These are phyloP conservation scores for Fusarium pseudonygamai DNA, from an alignment of 2,329 filamentous ascomycete species.

Conservation along the genomic window DNA sequence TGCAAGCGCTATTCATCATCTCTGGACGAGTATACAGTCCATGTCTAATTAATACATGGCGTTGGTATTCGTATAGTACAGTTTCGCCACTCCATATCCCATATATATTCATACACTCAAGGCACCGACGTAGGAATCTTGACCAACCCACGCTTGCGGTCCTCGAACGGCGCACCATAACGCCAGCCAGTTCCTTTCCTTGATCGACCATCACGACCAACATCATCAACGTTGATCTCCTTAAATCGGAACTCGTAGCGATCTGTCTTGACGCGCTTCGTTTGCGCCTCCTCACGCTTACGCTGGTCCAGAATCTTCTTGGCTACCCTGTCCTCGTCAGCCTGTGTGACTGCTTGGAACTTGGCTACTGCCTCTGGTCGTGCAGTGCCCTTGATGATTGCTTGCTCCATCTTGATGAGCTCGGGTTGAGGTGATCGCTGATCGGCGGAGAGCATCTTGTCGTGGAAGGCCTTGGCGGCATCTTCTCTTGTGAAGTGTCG, in stretches of 20 bases:
- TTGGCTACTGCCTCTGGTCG: slow-evolving; percentile 50
- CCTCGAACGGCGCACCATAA: slow-evolving; percentile 70
- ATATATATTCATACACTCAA: slow-evolving; percentile 44
- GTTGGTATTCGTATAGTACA: slow-evolving; percentile 43
- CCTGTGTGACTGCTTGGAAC: slow-evolving; percentile 56
- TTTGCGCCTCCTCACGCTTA: slow-evolving; percentile 52
- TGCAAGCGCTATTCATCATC: slow-evolving; percentile 17
- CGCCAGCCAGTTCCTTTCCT: slow-evolving; percentile 66
- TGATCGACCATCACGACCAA: slow-evolving; percentile 63
- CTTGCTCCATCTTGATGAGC: slow-evolving; percentile 65
- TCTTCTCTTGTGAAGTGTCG: slow-evolving; percentile 71
- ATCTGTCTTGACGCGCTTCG: slow-evolving; percentile 57
- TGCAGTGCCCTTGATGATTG: slow-evolving; percentile 52
- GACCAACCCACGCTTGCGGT: slow-evolving; percentile 69
- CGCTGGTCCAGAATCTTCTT: slow-evolving; percentile 45
- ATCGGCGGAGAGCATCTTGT: slow-evolving; percentile 68
- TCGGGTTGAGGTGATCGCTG: slow-evolving; percentile 70
- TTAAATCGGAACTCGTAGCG: slow-evolving; percentile 72
- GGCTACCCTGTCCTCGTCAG: slow-evolving; percentile 54
- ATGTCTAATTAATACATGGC: slow-evolving; percentile 37
- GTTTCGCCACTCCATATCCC: slow-evolving; percentile 28
- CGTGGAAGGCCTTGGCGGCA: slow-evolving; percentile 71
- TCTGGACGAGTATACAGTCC: slow-evolving; percentile 10
- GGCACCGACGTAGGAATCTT: slow-evolving; percentile 74
- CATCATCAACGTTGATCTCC: slow-evolving; percentile 65